Conservation (phyloP, 108 stramenopile species). For the Pseudonitzschia pungens region DNA sequence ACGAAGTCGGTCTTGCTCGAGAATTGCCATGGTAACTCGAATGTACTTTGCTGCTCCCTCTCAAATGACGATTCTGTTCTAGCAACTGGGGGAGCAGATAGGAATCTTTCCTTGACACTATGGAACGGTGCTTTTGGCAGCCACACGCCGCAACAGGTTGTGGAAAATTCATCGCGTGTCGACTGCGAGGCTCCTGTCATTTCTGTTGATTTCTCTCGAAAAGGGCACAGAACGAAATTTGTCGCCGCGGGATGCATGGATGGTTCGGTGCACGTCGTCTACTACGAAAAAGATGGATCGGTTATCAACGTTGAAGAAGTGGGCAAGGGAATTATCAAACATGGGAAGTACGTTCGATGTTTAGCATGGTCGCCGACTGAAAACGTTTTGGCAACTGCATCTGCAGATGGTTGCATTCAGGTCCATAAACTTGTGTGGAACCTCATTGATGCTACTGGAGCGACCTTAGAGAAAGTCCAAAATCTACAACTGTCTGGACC, state of each 20-base stretch:
- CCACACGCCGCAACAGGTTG: slow-evolving; percentile 19
- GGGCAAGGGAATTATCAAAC: slow-evolving; percentile 42
- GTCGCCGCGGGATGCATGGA: slow-evolving; percentile 80
- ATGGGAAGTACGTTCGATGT: slow-evolving; percentile 67
- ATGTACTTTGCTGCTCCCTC: slow-evolving; percentile 67
- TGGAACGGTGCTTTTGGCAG: slow-evolving; percentile 47
- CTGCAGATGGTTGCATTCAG: slow-evolving; percentile 78
- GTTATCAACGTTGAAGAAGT: slow-evolving; percentile 30
- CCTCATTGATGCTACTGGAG: slow-evolving; percentile 24
- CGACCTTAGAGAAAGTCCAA: slow-evolving; percentile 38
- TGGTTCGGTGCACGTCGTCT: slow-evolving; percentile 58
- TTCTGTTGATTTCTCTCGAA: slow-evolving; percentile 59
- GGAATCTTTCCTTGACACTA: slow-evolving; percentile 39
- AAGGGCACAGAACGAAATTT: slow-evolving; percentile 35
- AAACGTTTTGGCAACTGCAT: slow-evolving; percentile 67
- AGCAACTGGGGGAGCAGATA: slow-evolving; percentile 82
- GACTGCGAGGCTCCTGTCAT: slow-evolving; percentile 75
- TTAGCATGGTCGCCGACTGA: slow-evolving; percentile 67
- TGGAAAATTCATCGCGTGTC: slow-evolving; percentile 41
- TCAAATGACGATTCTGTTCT: slow-evolving; percentile 63
- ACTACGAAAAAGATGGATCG: slow-evolving; percentile 35
- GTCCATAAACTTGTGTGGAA: slow-evolving; percentile 50
- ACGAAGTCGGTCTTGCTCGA: slow-evolving; percentile 47
- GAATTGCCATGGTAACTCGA: slow-evolving; percentile 58
- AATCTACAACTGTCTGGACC: slow-evolving; percentile 62